Percentiles rank a stretch among this genome's conserved stretches.
phyloP scores from a whole-genome alignment of 192 early-diverging fungal species.

The Linnemannia elongata region DNA sequence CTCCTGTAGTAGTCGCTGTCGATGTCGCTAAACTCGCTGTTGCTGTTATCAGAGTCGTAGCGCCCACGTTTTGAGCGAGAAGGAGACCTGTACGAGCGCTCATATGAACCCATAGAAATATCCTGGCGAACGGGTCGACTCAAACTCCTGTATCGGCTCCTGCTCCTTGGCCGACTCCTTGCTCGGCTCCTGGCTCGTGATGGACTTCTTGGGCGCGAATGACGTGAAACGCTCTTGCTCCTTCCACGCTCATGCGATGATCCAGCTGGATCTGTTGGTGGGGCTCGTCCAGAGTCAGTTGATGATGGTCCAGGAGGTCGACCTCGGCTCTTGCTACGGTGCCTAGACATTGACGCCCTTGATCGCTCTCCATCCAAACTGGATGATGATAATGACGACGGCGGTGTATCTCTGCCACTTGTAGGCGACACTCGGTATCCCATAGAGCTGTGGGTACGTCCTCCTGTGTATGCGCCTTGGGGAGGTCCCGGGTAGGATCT shows the following conservation, averaged over 20 bases:
- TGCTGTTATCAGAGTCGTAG: neutral
- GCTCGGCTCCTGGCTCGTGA: neutral
- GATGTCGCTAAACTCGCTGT: slow-evolving; percentile 1
- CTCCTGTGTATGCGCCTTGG: neutral
- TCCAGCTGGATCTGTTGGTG: neutral
- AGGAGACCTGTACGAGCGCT: slow-evolving; percentile 17
- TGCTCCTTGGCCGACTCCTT: slow-evolving; percentile 20
- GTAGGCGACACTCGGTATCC: neutral
- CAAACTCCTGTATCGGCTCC: slow-evolving; percentile 20
- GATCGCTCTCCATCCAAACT: neutral
- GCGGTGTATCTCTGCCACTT: neutral
- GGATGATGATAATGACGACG: neutral
- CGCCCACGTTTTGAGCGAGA: neutral
- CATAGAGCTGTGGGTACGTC: neutral
- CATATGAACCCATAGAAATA: slow-evolving; percentile 21
- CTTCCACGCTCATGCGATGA: slow-evolving; percentile 3
- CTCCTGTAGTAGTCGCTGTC: neutral
- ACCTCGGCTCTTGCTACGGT: slow-evolving; percentile 1
- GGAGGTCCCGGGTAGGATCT: neutral
- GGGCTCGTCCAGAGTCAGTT: neutral
- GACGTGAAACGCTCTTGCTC: neutral
- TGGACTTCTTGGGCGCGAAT: neutral
- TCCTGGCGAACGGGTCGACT: slow-evolving; percentile 27
- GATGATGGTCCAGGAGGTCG: neutral
- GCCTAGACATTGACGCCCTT: neutral